Percentiles rank a stretch among this genome's conserved stretches.
Evolutionary conservation across 768 basidiomycete species (phyloP).

Genomic region (Russula brevipes): DNA sequence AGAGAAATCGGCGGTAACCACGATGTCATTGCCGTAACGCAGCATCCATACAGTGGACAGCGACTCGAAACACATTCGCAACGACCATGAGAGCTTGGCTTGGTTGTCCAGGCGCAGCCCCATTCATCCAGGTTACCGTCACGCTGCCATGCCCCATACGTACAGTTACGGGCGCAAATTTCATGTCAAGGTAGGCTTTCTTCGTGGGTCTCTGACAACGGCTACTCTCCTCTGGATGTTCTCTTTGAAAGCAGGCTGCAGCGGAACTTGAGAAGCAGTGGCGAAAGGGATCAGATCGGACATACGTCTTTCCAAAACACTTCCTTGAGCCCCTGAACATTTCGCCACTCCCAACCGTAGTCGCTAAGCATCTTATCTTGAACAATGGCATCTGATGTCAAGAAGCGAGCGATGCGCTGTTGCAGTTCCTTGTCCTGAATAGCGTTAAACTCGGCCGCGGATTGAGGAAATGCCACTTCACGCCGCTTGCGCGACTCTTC

Average conservation of each 20-base stretch:
- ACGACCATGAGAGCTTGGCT: background rate
- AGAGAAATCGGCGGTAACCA: background rate
- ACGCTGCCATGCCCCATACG: background rate
- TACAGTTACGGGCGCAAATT: background rate
- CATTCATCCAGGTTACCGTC: background rate
- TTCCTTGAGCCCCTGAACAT: conserved; percentile 19
- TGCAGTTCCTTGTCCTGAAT: conserved; percentile 23
- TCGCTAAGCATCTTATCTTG: conserved; percentile 22
- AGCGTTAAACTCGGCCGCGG: conserved; percentile 15
- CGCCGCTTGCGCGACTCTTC: conserved; percentile 20
- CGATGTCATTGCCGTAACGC: background rate
- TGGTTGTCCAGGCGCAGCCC: background rate
- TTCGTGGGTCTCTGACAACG: conserved; percentile 24
- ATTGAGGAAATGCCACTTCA: conserved; percentile 17
- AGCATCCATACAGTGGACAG: background rate
- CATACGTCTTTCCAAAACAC: conserved; percentile 17
- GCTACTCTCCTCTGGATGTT: conserved; percentile 18
- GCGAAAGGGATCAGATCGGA: conserved; percentile 11
- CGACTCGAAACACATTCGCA: conserved; percentile 14
- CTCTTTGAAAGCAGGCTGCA: conserved; percentile 18
- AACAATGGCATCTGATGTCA: conserved; percentile 16
- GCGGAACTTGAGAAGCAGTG: conserved; percentile 1
- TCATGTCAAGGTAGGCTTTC: conserved; percentile 17
- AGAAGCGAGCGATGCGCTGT: conserved; percentile 22
- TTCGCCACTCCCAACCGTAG: conserved; percentile 18